Percentiles rank a stretch among this genome's conserved stretches.
These are phyloP conservation scores for Saussurea involucrata DNA, from an alignment of 129 eudicot species.

Conservation along the genomic window DNA sequence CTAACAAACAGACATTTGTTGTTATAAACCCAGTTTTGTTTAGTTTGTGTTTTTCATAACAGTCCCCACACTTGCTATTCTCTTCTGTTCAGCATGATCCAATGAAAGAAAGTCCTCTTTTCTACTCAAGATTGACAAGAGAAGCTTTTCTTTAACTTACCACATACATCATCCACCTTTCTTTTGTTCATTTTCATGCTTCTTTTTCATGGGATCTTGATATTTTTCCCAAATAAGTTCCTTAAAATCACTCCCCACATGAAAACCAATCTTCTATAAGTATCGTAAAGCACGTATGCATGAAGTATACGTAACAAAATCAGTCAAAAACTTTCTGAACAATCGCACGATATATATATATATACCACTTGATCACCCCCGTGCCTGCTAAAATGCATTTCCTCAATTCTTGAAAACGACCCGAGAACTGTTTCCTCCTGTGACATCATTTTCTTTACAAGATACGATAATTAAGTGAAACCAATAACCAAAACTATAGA, in stretches of 20 bases:
- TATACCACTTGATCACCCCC: not conserved
- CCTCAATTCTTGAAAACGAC: conserved; percentile 35
- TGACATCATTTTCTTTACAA: conserved; percentile 36
- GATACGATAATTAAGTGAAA: conserved; percentile 16
- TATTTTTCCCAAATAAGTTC: conserved; percentile 33
- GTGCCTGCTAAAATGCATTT: conserved; percentile 13
- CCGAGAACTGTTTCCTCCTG: conserved; percentile 30
- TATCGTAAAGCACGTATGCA: conserved; percentile 34
- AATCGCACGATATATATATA: conserved; percentile 7
- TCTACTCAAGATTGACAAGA: conserved; percentile 35
- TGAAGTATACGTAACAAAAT: conserved; percentile 26
- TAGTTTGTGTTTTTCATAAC: not conserved
- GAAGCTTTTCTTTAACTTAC: conserved; percentile 25
- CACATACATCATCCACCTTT: conserved; percentile 27
- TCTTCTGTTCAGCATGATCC: conserved; percentile 31
- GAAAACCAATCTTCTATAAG: conserved; percentile 30
- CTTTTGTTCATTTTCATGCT: conserved; percentile 25
- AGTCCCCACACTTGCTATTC: conserved; percentile 21
- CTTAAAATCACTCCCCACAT: conserved; percentile 32
- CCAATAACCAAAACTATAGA: not conserved
- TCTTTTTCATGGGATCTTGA: conserved; percentile 36
- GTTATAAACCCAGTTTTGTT: not conserved
- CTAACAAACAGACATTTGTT: not conserved
- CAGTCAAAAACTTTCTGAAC: conserved; percentile 32
- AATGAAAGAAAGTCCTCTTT: conserved; percentile 42